Percentiles rank a stretch among this genome's conserved stretches.
These are phyloP conservation scores for Coniophora puteana DNA, from an alignment of 1,284 basidiomycete genomes.

Conservation along the genomic window DNA sequence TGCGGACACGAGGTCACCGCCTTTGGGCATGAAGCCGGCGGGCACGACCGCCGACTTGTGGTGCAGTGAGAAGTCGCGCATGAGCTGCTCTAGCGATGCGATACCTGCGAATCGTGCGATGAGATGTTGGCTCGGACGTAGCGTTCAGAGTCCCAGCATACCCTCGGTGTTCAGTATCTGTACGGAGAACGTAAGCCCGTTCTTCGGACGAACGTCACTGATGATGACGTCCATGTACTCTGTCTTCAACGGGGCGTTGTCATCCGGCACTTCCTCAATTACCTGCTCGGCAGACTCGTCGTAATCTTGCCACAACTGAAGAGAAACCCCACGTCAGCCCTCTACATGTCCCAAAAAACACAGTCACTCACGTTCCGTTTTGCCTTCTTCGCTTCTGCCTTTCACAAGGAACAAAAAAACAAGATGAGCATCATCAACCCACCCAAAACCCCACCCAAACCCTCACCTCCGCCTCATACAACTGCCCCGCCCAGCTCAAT, in stretches of 20 bases:
- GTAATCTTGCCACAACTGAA: slow-evolving; percentile 80
- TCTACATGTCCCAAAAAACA: slow-evolving; percentile 3
- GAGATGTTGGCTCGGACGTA: slow-evolving; percentile 2
- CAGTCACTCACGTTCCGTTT: slow-evolving; percentile 63
- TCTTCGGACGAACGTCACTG: slow-evolving; percentile 79
- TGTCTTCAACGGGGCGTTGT: slow-evolving; percentile 58
- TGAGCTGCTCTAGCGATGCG: slow-evolving; percentile 86
- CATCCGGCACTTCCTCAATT: slow-evolving; percentile 40
- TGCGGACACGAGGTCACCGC: slow-evolving; percentile 88
- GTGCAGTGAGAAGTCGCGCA: slow-evolving; percentile 88
- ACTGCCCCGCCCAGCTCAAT: slow-evolving; percentile 73
- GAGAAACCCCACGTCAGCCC: slow-evolving; percentile 3
- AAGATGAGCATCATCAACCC: no score
- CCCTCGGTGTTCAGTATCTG: slow-evolving; percentile 90
- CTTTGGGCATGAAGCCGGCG: slow-evolving; percentile 70
- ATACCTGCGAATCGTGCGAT: slow-evolving; percentile 50
- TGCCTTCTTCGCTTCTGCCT: slow-evolving; percentile 77
- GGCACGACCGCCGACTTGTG: slow-evolving; percentile 66
- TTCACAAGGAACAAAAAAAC: no score
- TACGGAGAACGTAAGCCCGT: slow-evolving; percentile 84
- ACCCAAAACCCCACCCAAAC: slow-evolving; percentile 9
- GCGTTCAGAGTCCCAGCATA: no score
- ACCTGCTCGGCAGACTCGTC: slow-evolving; percentile 65
- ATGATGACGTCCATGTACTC: slow-evolving; percentile 92
- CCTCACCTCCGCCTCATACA: slow-evolving; percentile 81